Evolutionary conservation across 1,139 yeast genomes (phyloP), one percentile per base, ranked within the genome.

Genomic region (Zygoascus sp.): DNA sequence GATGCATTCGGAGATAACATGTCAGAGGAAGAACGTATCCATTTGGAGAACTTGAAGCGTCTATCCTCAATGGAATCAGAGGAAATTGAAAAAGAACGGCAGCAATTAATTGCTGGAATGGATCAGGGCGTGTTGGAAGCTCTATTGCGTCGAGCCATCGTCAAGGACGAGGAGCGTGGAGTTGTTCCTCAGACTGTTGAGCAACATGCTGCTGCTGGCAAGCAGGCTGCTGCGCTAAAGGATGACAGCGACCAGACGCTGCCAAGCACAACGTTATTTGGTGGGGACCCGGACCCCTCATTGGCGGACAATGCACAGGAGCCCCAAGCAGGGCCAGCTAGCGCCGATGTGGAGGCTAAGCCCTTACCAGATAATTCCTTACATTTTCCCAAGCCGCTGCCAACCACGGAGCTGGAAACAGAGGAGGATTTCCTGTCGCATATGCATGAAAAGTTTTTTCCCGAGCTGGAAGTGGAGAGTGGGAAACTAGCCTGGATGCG

Each of bases 401-500:
- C 27, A 23, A 28, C 39, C 7, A 39, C 25, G 34, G 61, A 23
- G 50, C 64, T 45, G 57, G 58, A 39, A 64, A 58, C 32, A 5
- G 34, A n/a, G 34, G 92, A 95, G 1, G 76, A 81, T 16, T 90
- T 89, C 61, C 77, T 80, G 54, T 81, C 82, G 39, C 83, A 87
- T 57, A 68, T 94, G 49, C 95, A 89, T 59, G 83, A 80, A 35
- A 86, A 86, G 60, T 94, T 82, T 66, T 92, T 81, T 64, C 97
- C 99, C 0, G 89, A 88, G 56, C 72, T 92, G 48, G 95, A 96
- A 3, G 79, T 74, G 46, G 96, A 92, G 57, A 78, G 89, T 0
- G 81, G 79, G 35, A 85, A 87, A 58, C 65, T 94, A 49, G 84
- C 90, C 47, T 92, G 98, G 98, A 90, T 90, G 96, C 74, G 78